These are phyloP conservation scores for Dryadomyces quercus-mongolicae DNA, from an alignment of 2,329 filamentous ascomycete species.

Conservation along the genomic window DNA sequence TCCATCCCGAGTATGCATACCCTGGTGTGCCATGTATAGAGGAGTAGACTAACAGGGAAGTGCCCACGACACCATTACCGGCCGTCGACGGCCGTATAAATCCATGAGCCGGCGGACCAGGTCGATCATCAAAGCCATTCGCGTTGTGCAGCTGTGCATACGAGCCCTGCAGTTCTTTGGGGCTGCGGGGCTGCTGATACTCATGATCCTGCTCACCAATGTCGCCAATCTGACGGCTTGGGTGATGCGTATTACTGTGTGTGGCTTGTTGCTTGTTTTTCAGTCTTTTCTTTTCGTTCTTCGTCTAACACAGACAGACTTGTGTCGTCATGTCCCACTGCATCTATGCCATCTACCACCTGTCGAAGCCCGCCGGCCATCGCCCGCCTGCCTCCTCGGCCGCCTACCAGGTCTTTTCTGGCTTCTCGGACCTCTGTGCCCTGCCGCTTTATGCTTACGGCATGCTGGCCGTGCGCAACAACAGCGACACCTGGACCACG, in stretches of 20 bases:
- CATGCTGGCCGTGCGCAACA: constrained; percentile 31
- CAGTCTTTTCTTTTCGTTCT: not conserved
- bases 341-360: constrained; percentile 71
- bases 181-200: constrained; percentile 58
- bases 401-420: constrained; percentile 80
- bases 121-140: constrained; percentile 53
- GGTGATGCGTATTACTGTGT: constrained; percentile 66
- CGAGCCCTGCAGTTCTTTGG: constrained; percentile 55
- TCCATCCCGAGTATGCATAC: constrained; percentile 70
- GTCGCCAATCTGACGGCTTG: constrained; percentile 54
- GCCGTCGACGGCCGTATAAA: constrained; percentile 46
- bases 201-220: constrained; percentile 65
- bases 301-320: constrained; percentile 39
- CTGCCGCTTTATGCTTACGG: constrained; percentile 46
- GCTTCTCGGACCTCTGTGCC: constrained; percentile 52
- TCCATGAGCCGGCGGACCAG: constrained; percentile 62
- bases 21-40: no score
- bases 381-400: constrained; percentile 70
- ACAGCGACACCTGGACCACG: constrained; percentile 49
- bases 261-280: constrained; percentile 17
- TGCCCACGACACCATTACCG: constrained; percentile 51
- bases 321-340: constrained; percentile 62
- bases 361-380: constrained; percentile 54
- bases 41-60: constrained; percentile 19
- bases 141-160: constrained; percentile 57